Evolutionary conservation across 139 green algal species (phyloP).

Genomic region (Volvox reticuliferus): DNA sequence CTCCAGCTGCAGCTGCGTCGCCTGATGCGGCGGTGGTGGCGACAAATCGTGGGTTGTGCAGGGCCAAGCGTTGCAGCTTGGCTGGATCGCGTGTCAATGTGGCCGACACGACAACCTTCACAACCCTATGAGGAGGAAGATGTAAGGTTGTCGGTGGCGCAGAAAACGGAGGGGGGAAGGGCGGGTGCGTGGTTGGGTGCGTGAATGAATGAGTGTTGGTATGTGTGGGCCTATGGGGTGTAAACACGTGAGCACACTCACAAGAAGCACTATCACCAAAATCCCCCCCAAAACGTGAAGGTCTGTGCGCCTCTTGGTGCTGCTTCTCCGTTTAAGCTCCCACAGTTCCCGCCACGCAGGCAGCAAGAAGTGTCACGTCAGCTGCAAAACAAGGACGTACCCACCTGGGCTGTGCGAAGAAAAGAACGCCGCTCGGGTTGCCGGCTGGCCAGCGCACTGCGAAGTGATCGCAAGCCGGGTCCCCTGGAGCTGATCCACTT

Average conservation of each 20-base stretch:
- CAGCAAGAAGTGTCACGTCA: too few species aligned
- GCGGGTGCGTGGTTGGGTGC: too few species aligned
- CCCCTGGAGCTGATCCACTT: not conserved
- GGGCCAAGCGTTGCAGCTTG: conserved; percentile 82
- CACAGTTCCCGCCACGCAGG: too few species aligned
- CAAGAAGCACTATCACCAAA: too few species aligned
- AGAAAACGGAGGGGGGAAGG: not conserved
- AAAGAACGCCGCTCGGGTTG: not conserved
- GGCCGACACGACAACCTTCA: conserved; percentile 93
- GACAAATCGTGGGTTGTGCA: conserved; percentile 89
- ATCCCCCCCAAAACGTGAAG: too few species aligned
- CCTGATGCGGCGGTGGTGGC: not conserved
- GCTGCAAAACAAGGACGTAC: too few species aligned
- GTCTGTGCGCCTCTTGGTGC: too few species aligned
- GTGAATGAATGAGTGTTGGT: too few species aligned
- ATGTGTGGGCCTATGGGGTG: too few species aligned
- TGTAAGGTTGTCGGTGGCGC: not conserved
- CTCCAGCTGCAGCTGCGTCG: too few species aligned
- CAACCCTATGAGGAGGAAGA: conserved; percentile 30
- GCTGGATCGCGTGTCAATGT: conserved; percentile 93
- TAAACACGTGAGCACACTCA: too few species aligned
- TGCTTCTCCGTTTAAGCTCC: too few species aligned
- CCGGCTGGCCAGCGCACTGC: not conserved
- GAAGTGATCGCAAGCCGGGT: not conserved
- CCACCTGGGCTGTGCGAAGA: not conserved